Evolutionary conservation across 768 basidiomycete genomes (phyloP).

Genomic region (Zangia roseola): DNA sequence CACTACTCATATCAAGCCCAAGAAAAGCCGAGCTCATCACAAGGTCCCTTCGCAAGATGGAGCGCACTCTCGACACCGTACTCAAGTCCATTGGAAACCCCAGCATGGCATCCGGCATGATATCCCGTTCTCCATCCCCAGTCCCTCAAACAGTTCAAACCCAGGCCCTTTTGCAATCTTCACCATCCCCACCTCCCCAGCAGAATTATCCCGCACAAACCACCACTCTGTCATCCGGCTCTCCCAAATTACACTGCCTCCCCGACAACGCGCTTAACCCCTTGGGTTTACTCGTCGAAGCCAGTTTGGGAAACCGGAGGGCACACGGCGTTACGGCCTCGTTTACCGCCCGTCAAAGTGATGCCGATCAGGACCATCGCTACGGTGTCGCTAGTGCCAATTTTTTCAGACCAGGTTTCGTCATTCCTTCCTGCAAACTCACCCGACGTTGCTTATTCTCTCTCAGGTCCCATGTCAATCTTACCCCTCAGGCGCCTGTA

Average conservation of each 20-base stretch:
- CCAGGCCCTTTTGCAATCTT: conserved; percentile 55
- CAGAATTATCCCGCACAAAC: conserved; percentile 28
- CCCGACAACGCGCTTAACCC: conserved; percentile 94
- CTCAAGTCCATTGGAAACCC: conserved; percentile 87
- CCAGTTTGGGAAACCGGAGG: conserved; percentile 73
- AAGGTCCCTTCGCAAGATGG: conserved; percentile 85
- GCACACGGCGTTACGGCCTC: conserved; percentile 48
- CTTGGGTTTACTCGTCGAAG: conserved; percentile 88
- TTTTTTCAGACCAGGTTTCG: conserved; percentile 88
- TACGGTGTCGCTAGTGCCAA: conserved; percentile 82
- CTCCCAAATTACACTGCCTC: conserved; percentile 85
- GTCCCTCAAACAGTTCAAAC: conserved; percentile 46
- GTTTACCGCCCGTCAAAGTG: conserved; percentile 38
- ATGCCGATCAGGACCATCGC: conserved; percentile 43
- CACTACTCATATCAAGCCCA: conserved; percentile 33
- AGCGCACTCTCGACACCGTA: conserved; percentile 89
- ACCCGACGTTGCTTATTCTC: conserved; percentile 4
- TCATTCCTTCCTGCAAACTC: neutral
- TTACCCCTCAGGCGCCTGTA: conserved; percentile 77
- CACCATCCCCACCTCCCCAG: conserved; percentile 47
- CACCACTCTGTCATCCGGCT: conserved; percentile 39
- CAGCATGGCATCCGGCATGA: conserved; percentile 71
- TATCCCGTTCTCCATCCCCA: conserved; percentile 81
- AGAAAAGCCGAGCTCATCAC: conserved; percentile 86
- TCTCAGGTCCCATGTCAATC: conserved; percentile 81